Conservation (phyloP, 805 yeast genomes). For the Candida dendrica region DNA sequence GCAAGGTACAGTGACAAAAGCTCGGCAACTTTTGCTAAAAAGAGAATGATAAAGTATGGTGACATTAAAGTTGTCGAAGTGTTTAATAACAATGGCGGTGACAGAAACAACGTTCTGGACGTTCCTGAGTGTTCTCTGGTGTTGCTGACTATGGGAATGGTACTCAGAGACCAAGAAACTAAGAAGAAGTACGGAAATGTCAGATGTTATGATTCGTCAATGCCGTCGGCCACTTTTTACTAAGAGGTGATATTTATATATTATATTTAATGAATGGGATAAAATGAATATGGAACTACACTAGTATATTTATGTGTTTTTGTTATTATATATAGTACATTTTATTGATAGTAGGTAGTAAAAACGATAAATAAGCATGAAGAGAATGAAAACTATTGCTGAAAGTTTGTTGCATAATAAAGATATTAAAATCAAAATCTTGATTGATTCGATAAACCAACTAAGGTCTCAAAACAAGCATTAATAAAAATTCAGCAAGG, state of each 20-base stretch:
- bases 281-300: too few species aligned
- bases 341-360: not conserved
- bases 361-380: not conserved
- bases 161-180: slow-evolving; percentile 17
- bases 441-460: slow-evolving; percentile 1
- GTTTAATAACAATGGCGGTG: slow-evolving; percentile 2
- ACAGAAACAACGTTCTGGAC: slow-evolving; percentile 6
- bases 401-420: not conserved
- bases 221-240: not conserved
- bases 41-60: slow-evolving; percentile 12
- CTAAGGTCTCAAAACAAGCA: slow-evolving; percentile 3
- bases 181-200: slow-evolving; percentile 15
- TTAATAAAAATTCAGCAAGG: not conserved
- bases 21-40: slow-evolving; percentile 8
- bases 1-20: slow-evolving; percentile 15
- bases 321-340: not conserved
- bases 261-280: too few species aligned
- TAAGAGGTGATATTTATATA: not conserved
- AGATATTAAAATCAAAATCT: too few species aligned
- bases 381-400: not conserved
- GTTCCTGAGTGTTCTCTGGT: slow-evolving; percentile 15
- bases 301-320: too few species aligned
- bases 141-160: slow-evolving; percentile 16
- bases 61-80: slow-evolving; percentile 18
- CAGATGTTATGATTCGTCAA: slow-evolving; percentile 14